A percentile compares a stretch with the other conserved stretches of the same genome.
Conservation (phyloP, 2,329 filamentous ascomycete species). For the Talaromyces sp. region DNA sequence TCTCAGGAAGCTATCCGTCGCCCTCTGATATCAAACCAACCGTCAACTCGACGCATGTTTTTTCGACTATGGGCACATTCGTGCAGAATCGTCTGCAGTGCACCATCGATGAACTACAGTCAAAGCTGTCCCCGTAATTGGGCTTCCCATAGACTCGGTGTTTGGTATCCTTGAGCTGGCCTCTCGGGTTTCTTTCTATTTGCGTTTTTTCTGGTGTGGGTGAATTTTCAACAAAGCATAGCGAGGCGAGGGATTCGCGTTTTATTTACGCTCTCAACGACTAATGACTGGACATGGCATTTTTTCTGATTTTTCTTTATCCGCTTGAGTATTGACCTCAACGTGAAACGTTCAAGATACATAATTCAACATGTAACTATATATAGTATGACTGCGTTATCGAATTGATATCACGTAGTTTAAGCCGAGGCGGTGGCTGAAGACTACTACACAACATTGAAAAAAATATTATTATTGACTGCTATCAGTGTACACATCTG, state of each 20-base stretch:
- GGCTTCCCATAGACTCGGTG: not conserved
- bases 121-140: slow-evolving; percentile 2
- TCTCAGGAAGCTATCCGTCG: not conserved
- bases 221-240: slow-evolving; percentile 2
- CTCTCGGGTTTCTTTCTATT: not conserved
- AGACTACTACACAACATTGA: not conserved
- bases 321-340: not conserved
- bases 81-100: slow-evolving; percentile 6
- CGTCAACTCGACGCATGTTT: slow-evolving; percentile 6
- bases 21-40: slow-evolving; percentile 4
- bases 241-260: not conserved
- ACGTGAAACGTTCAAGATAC: not conserved
- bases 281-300: not conserved
- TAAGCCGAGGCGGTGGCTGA: not conserved
- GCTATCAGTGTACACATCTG: not conserved
- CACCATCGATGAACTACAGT: slow-evolving; percentile 10
- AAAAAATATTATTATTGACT: not conserved
- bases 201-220: not conserved
- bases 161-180: not conserved
- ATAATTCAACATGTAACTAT: not conserved
- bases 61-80: slow-evolving; percentile 9
- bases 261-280: slow-evolving; percentile 1
- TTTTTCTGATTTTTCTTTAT: not conserved
- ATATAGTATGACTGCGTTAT: not conserved
- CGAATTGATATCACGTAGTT: not conserved